Conservation (phyloP, 2,329 filamentous ascomycete genomes). For the Beauveria rudraprayagi region DNA sequence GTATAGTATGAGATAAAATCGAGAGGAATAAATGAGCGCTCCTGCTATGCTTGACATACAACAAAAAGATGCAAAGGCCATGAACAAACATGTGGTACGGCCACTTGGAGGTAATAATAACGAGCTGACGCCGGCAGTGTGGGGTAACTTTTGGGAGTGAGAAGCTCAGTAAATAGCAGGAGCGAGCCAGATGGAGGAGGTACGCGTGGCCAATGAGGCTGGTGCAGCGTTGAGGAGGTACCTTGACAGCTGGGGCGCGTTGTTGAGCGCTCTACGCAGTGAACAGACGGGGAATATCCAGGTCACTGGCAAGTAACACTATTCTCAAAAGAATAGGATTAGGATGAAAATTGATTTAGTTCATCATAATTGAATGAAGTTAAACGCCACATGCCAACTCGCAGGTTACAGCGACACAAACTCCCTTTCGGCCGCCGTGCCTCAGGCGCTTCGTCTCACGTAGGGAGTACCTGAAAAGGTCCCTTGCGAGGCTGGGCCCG, state of each 20-base stretch:
- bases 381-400: too few species aligned
- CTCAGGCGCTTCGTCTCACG: not conserved
- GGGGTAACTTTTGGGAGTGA: not conserved
- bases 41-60: not conserved
- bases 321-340: too few species aligned
- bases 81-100: conserved; percentile 7
- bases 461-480: not conserved
- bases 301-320: too few species aligned
- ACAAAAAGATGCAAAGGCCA: not conserved
- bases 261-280: not conserved
- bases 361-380: too few species aligned
- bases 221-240: not conserved
- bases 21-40: not conserved
- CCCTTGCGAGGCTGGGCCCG: not conserved
- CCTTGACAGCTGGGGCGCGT: not conserved
- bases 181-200: not conserved
- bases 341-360: too few species aligned
- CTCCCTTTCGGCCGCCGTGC: not conserved
- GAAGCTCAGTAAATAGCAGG: not conserved
- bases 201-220: not conserved
- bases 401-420: not conserved
- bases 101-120: conserved; percentile 3
- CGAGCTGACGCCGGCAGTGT: conserved; percentile 4
- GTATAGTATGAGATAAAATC: not conserved
- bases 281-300: not conserved